These are phyloP conservation scores for Stylonectria norvegica DNA, from an alignment of 2,329 filamentous ascomycete genomes.

Conservation along the genomic window DNA sequence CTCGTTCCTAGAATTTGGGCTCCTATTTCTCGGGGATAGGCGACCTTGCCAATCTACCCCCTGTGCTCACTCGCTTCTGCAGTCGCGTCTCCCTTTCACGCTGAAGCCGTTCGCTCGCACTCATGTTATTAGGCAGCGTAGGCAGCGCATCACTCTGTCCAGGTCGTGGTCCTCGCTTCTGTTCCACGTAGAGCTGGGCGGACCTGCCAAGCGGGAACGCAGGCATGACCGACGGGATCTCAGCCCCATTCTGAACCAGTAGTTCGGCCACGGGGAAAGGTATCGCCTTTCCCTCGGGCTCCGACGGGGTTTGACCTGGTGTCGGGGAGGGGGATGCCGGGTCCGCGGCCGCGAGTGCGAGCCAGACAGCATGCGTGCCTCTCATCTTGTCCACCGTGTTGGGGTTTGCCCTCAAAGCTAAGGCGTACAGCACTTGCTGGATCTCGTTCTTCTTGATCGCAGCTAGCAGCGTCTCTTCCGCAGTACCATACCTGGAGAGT, in stretches of 20 bases:
- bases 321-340: constrained; percentile 69
- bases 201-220: constrained; percentile 79
- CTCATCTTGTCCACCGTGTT: constrained; percentile 84
- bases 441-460: constrained; percentile 97
- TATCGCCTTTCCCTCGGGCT: constrained; percentile 50
- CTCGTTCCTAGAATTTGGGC: constrained; percentile 38
- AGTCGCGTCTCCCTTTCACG: constrained; percentile 65
- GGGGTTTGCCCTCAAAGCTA: constrained; percentile 81
- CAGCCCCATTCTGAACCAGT: constrained; percentile 87
- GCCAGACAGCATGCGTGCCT: constrained; percentile 82
- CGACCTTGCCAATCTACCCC: constrained; percentile 66
- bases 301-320: constrained; percentile 40
- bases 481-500: constrained; percentile 69
- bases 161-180: constrained; percentile 57
- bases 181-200: constrained; percentile 80
- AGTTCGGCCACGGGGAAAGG: constrained; percentile 90
- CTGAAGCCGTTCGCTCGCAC: constrained; percentile 48
- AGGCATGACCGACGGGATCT: constrained; percentile 71
- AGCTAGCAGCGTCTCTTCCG: constrained; percentile 85
- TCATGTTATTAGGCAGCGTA: constrained; percentile 49
- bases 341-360: constrained; percentile 89
- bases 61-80: constrained; percentile 76
- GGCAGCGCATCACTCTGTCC: constrained; percentile 57
- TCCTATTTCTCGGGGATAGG: constrained; percentile 61
- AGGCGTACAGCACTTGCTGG: constrained; percentile 83